Base-by-base conservation (phyloP, 2,329 filamentous ascomycete species). In the Cladosporium sp. region DNA sequence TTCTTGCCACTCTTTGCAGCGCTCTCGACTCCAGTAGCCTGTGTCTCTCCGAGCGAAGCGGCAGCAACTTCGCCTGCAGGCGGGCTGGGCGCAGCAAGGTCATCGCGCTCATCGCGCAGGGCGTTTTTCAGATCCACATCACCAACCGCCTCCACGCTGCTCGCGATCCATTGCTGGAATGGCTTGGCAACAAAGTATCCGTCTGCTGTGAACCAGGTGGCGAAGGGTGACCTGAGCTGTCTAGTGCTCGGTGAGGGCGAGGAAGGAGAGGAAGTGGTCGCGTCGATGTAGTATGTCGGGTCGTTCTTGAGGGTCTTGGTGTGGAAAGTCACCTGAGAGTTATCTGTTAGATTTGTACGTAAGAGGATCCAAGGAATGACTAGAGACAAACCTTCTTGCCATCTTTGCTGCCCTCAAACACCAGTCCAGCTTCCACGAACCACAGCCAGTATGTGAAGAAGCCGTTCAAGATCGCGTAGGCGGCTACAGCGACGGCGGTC, bases 371-470 rank as follows among this genome's bases (percentile, higher is more conserved):
- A 25, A 11, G 21, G 39, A 14, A 49, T 5, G 23, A 56, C 13
- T n/a, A 39, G 23, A 32, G 54, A 70, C 79, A 68, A 78, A 91
- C 87, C 81, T 87, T 89, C 43, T 88, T 86, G 8, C 91, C 91
- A 16, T 87, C 85, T 63, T 82, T 82, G 14, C 87, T 87, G 0
- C 94, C 95, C 64, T 90, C 85, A 76, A 97, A 99, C 11, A 98
- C 85, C 36, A 88, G 85, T 0, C 91, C 90, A 70, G 89, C 89
- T 82, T 99, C 95, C 26, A 95, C 89, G 26, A 85, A 84, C 84
- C 88, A 91, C 66, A 96, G 87, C 95, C 95, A 99, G 72, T 88
- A 86, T 43, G 91, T 93, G 72, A 98, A 85, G 2, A 85, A 82
- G 32, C 85, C 84, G 76, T 97, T 98, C 59, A 99, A 80, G 2